These are phyloP conservation scores for Cladosporium austrohemisphaericum DNA, from an alignment of 2,329 filamentous ascomycete species.

Conservation along the genomic window DNA sequence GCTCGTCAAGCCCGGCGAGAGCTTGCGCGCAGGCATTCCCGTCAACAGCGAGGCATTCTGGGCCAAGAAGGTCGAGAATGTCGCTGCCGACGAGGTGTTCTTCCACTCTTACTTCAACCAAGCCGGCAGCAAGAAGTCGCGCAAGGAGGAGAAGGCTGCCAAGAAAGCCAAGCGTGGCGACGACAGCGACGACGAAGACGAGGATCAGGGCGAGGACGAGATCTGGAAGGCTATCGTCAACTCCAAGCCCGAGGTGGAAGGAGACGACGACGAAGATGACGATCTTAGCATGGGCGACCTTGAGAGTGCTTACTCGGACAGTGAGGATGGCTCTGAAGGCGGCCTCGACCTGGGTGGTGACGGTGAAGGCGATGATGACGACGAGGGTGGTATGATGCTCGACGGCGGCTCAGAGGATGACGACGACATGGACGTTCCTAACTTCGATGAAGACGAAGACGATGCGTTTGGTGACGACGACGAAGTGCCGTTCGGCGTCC, in stretches of 20 bases:
- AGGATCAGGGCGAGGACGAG: constrained; percentile 56
- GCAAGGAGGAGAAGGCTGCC: constrained; percentile 55
- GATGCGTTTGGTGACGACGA: constrained; percentile 43
- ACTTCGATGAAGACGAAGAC: constrained; percentile 40
- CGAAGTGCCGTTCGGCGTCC: constrained; percentile 53
- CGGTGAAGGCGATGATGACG: constrained; percentile 45
- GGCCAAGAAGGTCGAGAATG: constrained; percentile 82
- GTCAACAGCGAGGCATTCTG: constrained; percentile 90
- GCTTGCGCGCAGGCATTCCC: constrained; percentile 46
- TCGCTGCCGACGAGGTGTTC: constrained; percentile 90
- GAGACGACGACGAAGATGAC: constrained; percentile 55
- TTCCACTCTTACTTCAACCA: constrained; percentile 96
- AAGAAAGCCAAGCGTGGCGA: constrained; percentile 43
- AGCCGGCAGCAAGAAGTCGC: constrained; percentile 52
- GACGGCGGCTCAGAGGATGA: constrained; percentile 49
- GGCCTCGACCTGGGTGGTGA: constrained; percentile 44
- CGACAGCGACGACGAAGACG: constrained; percentile 41
- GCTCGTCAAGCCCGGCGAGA: constrained; percentile 58
- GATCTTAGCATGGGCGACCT: constrained; percentile 52
- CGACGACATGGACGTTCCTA: constrained; percentile 50
- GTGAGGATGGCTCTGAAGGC: constrained; percentile 47
- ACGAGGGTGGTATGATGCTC: constrained; percentile 42
- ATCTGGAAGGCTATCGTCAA: constrained; percentile 90
- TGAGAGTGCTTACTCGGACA: constrained; percentile 36
- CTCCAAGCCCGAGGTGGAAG: constrained; percentile 73